phyloP scores from a whole-genome alignment of 257 asterid genomes.

The Gardenia jasminoides region DNA sequence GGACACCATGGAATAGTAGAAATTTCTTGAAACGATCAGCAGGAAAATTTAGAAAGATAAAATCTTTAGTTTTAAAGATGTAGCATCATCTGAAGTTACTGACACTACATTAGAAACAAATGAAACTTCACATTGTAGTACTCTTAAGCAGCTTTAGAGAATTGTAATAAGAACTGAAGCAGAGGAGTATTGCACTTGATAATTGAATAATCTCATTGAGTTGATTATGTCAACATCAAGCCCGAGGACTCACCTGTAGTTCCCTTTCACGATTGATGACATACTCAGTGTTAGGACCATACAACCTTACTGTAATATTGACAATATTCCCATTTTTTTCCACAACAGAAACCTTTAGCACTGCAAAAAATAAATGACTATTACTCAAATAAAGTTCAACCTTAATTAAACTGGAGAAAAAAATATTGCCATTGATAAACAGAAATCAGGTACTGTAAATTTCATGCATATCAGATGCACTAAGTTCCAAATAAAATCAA shows the following conservation, averaged over 20 bases:
- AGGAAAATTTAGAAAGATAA: not conserved
- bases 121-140: not conserved
- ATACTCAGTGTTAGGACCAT: conserved; percentile 95
- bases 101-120: not conserved
- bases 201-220: not conserved
- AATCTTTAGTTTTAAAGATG: not conserved
- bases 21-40: not conserved
- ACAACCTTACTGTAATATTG: conserved; percentile 67
- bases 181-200: not conserved
- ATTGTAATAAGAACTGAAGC: not conserved
- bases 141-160: not conserved
- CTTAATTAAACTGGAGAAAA: not conserved
- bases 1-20: not conserved
- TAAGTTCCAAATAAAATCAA: not conserved
- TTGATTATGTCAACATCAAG: conserved; percentile 4
- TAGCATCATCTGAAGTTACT: not conserved
- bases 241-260: conserved; percentile 53
- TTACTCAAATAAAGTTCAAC: not conserved
- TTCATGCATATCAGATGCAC: not conserved
- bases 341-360: conserved; percentile 76
- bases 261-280: conserved; percentile 92
- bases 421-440: not conserved
- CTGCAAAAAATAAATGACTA: conserved; percentile 39
- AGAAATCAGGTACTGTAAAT: not conserved
- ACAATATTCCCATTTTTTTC: conserved; percentile 47